Evolutionary conservation across 2,329 filamentous ascomycete genomes (phyloP), one percentile per base, ranked within the genome.

Genomic region (Pseudocercospora vitis): DNA sequence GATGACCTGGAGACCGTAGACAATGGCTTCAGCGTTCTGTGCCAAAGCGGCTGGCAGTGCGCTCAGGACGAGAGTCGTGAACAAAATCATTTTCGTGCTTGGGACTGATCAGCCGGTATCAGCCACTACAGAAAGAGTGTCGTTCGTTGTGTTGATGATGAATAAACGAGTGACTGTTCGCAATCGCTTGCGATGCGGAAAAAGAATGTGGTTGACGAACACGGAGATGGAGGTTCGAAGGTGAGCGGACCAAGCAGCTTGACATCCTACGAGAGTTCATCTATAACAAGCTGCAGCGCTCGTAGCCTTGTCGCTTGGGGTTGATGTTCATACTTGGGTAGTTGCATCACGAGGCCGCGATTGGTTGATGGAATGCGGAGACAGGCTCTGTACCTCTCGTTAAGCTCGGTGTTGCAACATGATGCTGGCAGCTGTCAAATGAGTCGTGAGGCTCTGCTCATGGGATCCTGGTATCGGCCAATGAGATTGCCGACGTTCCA

Each of bases 1-100:
- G 16, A 51, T 24, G n/a, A 8, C 16, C 21, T 51, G 49, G 7
- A 51, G 49, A 7, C 24, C 49, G 49, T 14, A 32, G 26, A 51
- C 39, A 26, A 51, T 51, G 29, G 12, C 12, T 31, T 45, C 23
- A 7, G n/a, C 42, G 9, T 29, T 45, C 19, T 45, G 42, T 31
- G 42, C 23, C 8, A 45, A 12, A 11, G 42, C 42, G n/a, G 24
- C 24, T 3, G 23, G 23, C n/a, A 29, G 6, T 8, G 42, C 42
- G 42, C 23, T 18, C 42, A 45, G 8, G 42, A 45, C 14, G 8
- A 45, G n/a, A 28, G 42, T 28, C 12, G 42, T 19, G n/a, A 45
- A 24, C n/a, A 45, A 8, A 31, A 23, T 23, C 42, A 45, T 45
- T 21, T 42, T 40, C 14, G 6, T 14, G 12, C 12, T 33, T 39